Evolutionary conservation across 2,329 filamentous ascomycete species (phyloP).

Genomic region (Colletotrichum sp.): DNA sequence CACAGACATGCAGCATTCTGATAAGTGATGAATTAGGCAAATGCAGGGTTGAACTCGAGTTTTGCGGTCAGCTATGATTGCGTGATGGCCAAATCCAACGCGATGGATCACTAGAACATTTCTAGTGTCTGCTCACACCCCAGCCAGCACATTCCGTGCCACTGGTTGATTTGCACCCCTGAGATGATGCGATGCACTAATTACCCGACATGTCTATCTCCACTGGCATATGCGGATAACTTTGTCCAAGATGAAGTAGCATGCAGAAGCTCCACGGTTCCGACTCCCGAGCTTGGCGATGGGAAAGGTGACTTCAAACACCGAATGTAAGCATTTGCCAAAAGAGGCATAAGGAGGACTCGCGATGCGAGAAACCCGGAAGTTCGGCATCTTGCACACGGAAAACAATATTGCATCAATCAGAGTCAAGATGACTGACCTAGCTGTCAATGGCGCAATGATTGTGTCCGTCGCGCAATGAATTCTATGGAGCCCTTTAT

Average conservation of each 20-base stretch:
- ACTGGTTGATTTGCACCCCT: not conserved
- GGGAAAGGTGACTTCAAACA: not conserved
- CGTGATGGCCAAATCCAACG: not conserved
- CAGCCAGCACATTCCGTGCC: not conserved
- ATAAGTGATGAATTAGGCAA: not conserved
- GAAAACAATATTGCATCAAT: not conserved
- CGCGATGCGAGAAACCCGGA: not conserved
- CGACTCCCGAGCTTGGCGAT: not conserved
- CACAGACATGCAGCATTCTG: not conserved
- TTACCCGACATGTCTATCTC: not conserved
- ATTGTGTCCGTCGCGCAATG: not conserved
- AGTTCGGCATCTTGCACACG: not conserved
- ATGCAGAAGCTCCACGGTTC: not conserved
- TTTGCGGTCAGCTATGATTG: accelerated
- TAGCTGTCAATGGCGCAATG: not conserved
- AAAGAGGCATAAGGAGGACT: not conserved
- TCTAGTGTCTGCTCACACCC: not conserved
- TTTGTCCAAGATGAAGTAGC: accelerated
- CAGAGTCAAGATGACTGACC: not conserved
- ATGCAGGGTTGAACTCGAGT: not conserved
- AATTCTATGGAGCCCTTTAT: not conserved
- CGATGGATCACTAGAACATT: not conserved
- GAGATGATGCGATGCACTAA: not conserved
- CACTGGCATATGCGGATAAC: not conserved
- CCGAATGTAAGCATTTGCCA: not conserved